Base-by-base conservation (phyloP, 1,284 basidiomycete genomes). In the Salmacisia buchloeana region DNA sequence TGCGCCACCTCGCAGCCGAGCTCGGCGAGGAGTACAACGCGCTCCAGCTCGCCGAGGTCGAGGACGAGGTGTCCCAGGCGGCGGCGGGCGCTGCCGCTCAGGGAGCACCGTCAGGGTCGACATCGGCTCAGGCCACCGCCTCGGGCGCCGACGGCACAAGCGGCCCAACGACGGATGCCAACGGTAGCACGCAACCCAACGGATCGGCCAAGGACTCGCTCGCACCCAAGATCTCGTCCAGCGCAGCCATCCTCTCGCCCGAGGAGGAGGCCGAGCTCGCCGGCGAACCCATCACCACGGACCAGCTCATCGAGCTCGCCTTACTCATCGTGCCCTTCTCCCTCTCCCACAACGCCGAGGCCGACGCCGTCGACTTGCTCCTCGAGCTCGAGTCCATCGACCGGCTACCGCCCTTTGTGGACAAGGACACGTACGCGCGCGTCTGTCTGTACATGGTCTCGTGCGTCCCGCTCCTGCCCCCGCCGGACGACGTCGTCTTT, bases 401-500 rank as follows among this genome's bases (percentile, higher is more conserved):
- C 70, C 85, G 64, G 68, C 65, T 79, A 25, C 73, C 76, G 23
- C 74, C 75, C 27, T 78, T 72, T 45, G 78, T 79, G 43, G 81
- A 82, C 67, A 85, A 88, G 59, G 90, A 94, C 81, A 97, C 91
- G 0, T 98, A 87, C 78, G 85, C 85, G 59, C 87, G 96, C 61
- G 94, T 98, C n/a, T 97, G 94, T 76, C 87, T 91, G 64, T 99
- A 99, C 82, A 97, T 98, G 91, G 88, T 96, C 80, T 87, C 89
- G 77, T 96, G 92, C 73, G 91, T 97, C 5, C 90, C 88, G 75
- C 86, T 97, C 60, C 85, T 99, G 2, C 89, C 92, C 0, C 91
- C 94, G 46, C 94, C 94, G 49, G 96, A 98, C 79, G 96, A 98
- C 75, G 82, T 89, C 43, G 84, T 88, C 18, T 98, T 98, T 85